Percentiles rank a stretch among this genome's conserved stretches.
Evolutionary conservation across 768 basidiomycete genomes (phyloP).

Genomic region (Hirschioporus abietinus): DNA sequence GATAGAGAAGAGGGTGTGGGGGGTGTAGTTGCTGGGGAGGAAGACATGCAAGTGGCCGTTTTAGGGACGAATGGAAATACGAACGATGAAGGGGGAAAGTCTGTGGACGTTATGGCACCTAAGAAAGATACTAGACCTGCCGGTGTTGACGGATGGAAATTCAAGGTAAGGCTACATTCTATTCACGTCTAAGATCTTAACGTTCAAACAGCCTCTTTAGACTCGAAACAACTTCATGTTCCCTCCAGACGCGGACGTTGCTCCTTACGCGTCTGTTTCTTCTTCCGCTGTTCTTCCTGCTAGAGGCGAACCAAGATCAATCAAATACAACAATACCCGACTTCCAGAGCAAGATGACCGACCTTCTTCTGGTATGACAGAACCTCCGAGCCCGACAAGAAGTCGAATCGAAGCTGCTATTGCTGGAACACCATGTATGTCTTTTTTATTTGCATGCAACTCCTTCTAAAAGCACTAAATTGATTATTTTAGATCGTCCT

Average conservation of each 20-base stretch:
- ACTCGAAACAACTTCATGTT: slow-evolving; percentile 96
- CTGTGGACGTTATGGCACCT: slow-evolving; percentile 75
- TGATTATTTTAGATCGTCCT: slow-evolving; percentile 47
- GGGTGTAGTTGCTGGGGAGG: slow-evolving; percentile 24
- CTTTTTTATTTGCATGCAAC: background rate
- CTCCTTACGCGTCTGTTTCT: slow-evolving; percentile 57
- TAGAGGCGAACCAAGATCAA: slow-evolving; percentile 49
- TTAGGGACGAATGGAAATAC: slow-evolving; percentile 14
- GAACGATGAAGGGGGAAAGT: slow-evolving; percentile 18
- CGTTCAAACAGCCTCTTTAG: slow-evolving; percentile 32
- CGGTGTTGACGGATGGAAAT: slow-evolving; percentile 76
- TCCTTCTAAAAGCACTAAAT: slow-evolving; percentile 11
- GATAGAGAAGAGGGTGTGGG: slow-evolving; percentile 21
- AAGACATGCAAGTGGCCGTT: slow-evolving; percentile 21
- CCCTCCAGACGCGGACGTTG: slow-evolving; percentile 81
- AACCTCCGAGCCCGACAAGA: slow-evolving; percentile 83
- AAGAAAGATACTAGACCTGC: slow-evolving; percentile 67
- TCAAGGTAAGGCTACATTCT: slow-evolving; percentile 48
- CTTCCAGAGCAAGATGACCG: slow-evolving; percentile 63
- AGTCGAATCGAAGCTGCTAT: slow-evolving; percentile 93
- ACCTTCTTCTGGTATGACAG: slow-evolving; percentile 38
- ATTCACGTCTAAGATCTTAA: slow-evolving; percentile 6
- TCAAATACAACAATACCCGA: slow-evolving; percentile 79
- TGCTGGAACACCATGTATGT: slow-evolving; percentile 83
- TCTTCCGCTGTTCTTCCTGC: slow-evolving; percentile 24